Base-by-base conservation (phyloP, 2,329 filamentous ascomycete species). In the Huntiella bhutanensis region DNA sequence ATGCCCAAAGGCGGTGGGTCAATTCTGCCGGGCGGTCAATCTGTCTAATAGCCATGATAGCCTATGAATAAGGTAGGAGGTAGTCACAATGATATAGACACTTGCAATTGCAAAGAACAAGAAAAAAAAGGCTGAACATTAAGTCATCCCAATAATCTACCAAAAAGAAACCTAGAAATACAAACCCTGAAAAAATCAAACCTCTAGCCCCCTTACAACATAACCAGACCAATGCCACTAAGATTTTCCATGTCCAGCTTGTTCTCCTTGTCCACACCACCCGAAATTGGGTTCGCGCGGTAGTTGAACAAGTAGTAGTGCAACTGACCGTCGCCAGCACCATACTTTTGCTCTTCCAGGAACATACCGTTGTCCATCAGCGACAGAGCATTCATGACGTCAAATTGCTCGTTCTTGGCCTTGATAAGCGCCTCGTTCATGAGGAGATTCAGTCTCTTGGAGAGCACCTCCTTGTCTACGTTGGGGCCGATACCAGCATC, bases 241-340 rank as follows among this genome's bases (percentile, higher is more conserved):
- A 86, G 75, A 52, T 74, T 72, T 48, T 78, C 77, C 54, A 79
- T 74, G 58, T 94, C 87, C 35, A 88, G 68, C 55, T 76, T 66
- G 59, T 92, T 93, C 57, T 72, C 75, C 56, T 72, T 71, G 60
- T 95, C 78, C 38, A 96, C 77, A 16, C 91, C 91, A 42, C 91
- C 87, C 1, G 75, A 67, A 56, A 98, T 81, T n/a, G 79, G 77
- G 50, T 82, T 78, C 10, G 85, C 83, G 48, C 85, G 77, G 68
- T 95, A 98, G 64, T 98, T 98, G 71, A 92, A 98, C 32, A 98
- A 69, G 62, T 98, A 98, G 65, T 87, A 98, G 62, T 98, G 86
- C 55, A 98, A 69, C 60, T 91, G 85, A 41, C 91, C 91, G 60
- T 98, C 91, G 32, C 91, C 91, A 4, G 82, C 79, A 39, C 88